These are phyloP conservation scores for Podospora didyma DNA, from an alignment of 495 filamentous ascomycete genomes.

Conservation along the genomic window DNA sequence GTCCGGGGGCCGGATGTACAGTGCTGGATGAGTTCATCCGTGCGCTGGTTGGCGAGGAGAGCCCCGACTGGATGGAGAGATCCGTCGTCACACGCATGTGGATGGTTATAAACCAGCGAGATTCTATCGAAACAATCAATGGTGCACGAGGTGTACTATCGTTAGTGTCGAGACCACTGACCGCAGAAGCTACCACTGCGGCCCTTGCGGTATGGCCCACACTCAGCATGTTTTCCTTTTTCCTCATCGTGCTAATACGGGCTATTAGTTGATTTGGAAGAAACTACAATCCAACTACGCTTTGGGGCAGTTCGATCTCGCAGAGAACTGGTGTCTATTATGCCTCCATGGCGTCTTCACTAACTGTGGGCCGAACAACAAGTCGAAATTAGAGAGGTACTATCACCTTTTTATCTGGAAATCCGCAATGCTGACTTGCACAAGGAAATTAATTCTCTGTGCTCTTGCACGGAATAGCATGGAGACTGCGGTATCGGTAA, in stretches of 20 bases:
- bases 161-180: conserved; percentile 31
- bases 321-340: conserved; percentile 69
- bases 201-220: conserved; percentile 59
- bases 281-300: conserved; percentile 54
- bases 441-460: conserved; percentile 69
- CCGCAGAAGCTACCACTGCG: conserved; percentile 60
- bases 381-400: conserved; percentile 60
- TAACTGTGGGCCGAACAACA: conserved; percentile 58
- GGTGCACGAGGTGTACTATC: conserved; percentile 17
- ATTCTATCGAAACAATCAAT: conserved; percentile 21
- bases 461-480: conserved; percentile 53
- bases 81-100: conserved; percentile 59
- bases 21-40: conserved; percentile 59
- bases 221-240: background rate
- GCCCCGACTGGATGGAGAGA: conserved; percentile 58
- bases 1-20: conserved; percentile 46
- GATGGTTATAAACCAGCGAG: conserved; percentile 44
- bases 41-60: conserved; percentile 37
- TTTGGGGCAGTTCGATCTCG: conserved; percentile 47
- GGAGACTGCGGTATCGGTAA: conserved; percentile 48
- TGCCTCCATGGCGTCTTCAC: conserved; percentile 63
- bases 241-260: background rate
- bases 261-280: conserved; percentile 70
- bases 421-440: conserved; percentile 5
- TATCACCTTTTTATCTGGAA: background rate